A percentile compares a stretch with the other conserved stretches of the same genome.
Evolutionary conservation across 176 grass and related monocot genomes (phyloP).

Genomic region (Tuctoria greenei): DNA sequence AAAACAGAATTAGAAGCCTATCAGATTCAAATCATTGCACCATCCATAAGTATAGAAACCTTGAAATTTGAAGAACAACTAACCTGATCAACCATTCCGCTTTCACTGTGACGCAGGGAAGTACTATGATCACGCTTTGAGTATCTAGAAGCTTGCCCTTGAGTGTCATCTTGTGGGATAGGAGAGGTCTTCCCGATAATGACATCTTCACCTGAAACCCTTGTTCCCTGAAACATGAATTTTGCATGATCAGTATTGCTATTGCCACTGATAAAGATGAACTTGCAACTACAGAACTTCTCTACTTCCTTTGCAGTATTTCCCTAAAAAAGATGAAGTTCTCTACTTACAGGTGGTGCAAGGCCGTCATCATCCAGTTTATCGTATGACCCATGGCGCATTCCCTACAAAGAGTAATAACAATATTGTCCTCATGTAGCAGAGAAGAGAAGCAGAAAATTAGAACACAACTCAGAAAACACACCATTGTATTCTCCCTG

Average conservation of each 20-base stretch:
- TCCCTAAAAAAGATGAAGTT: neutral
- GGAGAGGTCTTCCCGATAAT: conserved; percentile 99
- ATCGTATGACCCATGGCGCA: conserved; percentile 97
- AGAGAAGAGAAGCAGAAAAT: neutral
- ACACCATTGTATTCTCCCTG: conserved; percentile 93
- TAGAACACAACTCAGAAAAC: conserved; percentile 26
- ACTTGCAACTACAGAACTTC: neutral
- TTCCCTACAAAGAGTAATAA: conserved; percentile 62
- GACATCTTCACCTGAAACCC: conserved; percentile 94
- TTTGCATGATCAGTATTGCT: neutral
- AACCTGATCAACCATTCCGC: conserved; percentile 98
- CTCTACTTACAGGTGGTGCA: conserved; percentile 81
- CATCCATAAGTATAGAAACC: neutral
- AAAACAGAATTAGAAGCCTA: conserved; percentile 14
- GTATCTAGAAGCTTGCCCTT: conserved; percentile 89
- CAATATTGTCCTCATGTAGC: conserved; percentile 6
- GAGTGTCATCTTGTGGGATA: conserved; percentile 92
- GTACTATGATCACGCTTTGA: conserved; percentile 93
- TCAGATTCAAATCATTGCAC: conserved; percentile 17
- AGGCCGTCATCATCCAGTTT: conserved; percentile 99
- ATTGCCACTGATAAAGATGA: conserved; percentile 9
- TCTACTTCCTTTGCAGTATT: too few relatives aligned
- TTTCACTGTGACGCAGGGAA: conserved; percentile 89
- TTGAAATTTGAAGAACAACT: neutral
- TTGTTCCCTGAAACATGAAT: conserved; percentile 79